Percentiles rank a stretch among this genome's conserved stretches.
These are phyloP conservation scores for Cryptomeria japonica DNA, from an alignment of 75 land plant species.

Conservation along the genomic window DNA sequence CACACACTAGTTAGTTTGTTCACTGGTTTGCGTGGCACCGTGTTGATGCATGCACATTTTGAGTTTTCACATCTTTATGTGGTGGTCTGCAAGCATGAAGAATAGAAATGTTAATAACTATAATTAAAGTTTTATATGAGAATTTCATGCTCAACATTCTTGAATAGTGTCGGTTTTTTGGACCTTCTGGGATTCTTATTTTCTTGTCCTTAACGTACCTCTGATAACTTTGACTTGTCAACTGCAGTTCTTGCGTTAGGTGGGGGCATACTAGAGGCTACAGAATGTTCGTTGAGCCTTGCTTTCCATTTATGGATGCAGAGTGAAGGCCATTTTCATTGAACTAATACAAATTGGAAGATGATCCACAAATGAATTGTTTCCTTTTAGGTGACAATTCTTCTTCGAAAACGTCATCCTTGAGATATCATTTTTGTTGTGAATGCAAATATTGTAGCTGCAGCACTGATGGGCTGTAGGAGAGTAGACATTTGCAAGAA, in stretches of 20 bases:
- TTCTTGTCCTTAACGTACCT: neutral
- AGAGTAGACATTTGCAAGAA: neutral
- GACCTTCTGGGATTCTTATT: neutral
- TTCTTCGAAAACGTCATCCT: neutral
- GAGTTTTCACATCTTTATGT: neutral
- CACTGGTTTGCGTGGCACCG: neutral
- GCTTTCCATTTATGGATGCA: neutral
- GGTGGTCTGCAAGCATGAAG: neutral
- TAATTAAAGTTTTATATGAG: neutral
- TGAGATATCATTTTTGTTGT: neutral
- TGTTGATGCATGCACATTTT: neutral
- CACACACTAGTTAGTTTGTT: neutral
- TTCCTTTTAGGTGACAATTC: neutral
- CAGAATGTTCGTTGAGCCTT: neutral
- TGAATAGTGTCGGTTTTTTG: neutral
- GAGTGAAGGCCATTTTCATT: neutral
- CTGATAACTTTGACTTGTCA: neutral
- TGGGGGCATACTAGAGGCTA: neutral
- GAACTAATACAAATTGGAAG: neutral
- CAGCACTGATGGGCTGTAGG: neutral
- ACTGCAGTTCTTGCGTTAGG: constrained; percentile 6
- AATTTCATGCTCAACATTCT: neutral
- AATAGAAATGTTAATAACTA: neutral
- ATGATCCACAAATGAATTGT: neutral
- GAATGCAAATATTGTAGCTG: neutral